phyloP scores from a whole-genome alignment of 305 asterid species.

The Vinca major region DNA sequence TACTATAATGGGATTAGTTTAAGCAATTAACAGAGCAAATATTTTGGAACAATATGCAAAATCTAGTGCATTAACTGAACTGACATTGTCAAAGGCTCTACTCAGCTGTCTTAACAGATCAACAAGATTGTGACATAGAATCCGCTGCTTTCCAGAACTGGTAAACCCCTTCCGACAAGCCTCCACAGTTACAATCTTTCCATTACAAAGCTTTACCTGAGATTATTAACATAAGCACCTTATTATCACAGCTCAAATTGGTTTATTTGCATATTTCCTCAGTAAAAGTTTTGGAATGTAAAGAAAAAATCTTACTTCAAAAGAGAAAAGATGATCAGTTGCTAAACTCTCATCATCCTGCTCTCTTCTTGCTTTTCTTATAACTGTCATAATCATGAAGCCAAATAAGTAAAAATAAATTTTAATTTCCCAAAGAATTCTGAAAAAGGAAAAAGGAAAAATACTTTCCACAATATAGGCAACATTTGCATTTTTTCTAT shows the following conservation, averaged over 20 bases:
- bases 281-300: not conserved
- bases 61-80: constrained; percentile 10
- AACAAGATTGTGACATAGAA: constrained; percentile 83
- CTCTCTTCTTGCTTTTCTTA: constrained; percentile 51
- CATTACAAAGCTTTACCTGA: constrained; percentile 86
- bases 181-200: constrained; percentile 61
- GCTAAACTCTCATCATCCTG: constrained; percentile 31
- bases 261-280: not conserved
- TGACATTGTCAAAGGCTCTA: constrained; percentile 86
- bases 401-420: not conserved
- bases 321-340: constrained; percentile 64
- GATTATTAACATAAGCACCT: constrained; percentile 12
- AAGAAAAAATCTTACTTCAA: constrained; percentile 45
- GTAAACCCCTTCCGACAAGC: constrained; percentile 75
- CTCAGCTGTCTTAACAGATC: constrained; percentile 90
- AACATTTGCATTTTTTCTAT: no score
- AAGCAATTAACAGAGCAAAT: not conserved
- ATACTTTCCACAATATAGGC: no score
- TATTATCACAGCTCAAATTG: constrained; percentile 7
- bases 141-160: constrained; percentile 66
- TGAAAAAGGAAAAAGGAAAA: not conserved
- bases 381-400: constrained; percentile 36
- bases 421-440: not conserved
- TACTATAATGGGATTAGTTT: not conserved
- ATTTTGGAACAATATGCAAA: not conserved